phyloP scores from a whole-genome alignment of 129 eudicot genomes.

The Heracleum sosnowskyi region DNA sequence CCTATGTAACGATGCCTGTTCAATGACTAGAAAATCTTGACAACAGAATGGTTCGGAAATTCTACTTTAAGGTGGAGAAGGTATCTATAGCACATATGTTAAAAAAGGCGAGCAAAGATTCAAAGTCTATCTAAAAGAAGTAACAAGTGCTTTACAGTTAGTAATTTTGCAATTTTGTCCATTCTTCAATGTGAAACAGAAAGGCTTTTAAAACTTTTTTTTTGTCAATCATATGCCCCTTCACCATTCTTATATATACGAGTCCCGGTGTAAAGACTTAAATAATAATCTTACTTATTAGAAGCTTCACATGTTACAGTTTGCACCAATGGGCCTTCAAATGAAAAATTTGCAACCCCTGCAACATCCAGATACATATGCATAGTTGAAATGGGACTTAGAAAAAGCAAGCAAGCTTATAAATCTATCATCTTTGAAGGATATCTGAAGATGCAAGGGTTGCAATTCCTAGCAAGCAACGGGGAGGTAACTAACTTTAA shows the following conservation, averaged over 20 bases:
- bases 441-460: slow-evolving; percentile 1
- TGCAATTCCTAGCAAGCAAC: neutral
- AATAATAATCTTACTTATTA: slow-evolving; percentile 52
- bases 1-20: neutral
- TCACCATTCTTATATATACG: neutral
- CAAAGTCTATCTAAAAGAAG: neutral
- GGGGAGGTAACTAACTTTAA: neutral
- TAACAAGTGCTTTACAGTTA: neutral
- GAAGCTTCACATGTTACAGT: slow-evolving; percentile 35
- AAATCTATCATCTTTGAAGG: neutral
- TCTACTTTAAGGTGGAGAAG: neutral
- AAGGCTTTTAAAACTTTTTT: neutral
- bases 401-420: slow-evolving; percentile 12
- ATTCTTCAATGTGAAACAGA: neutral
- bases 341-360: slow-evolving; percentile 39
- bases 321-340: slow-evolving; percentile 45
- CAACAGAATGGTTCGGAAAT: neutral
- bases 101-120: neutral
- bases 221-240: neutral
- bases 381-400: slow-evolving; percentile 39
- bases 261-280: slow-evolving; percentile 37
- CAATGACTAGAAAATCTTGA: neutral
- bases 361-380: slow-evolving; percentile 69
- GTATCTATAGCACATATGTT: neutral
- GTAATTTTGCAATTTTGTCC: neutral